Evolutionary conservation across 768 basidiomycete genomes (phyloP).

Genomic region (Fomitopsis serialis): DNA sequence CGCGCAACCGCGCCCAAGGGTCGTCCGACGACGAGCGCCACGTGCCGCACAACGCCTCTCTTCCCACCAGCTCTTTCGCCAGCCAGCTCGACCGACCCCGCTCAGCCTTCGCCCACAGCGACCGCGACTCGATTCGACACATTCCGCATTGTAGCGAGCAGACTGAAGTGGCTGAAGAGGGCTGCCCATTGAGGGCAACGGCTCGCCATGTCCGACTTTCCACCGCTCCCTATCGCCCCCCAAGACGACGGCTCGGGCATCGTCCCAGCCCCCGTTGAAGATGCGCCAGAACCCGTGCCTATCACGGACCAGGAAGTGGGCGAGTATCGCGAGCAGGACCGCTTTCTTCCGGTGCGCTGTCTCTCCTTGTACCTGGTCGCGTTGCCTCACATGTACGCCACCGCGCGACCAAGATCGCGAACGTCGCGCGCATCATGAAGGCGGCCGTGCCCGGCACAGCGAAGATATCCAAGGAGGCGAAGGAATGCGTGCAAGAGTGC

Average conservation of each 20-base stretch:
- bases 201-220: constrained; percentile 22
- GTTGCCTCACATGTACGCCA: not conserved
- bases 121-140: not conserved
- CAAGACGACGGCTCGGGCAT: constrained; percentile 33
- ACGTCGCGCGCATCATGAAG: constrained; percentile 98
- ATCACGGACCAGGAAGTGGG: constrained; percentile 92
- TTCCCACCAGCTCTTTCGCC: not conserved
- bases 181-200: not conserved
- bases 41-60: not conserved
- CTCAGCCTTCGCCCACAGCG: not conserved
- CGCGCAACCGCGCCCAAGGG: not conserved
- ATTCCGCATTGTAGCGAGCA: not conserved
- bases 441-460: constrained; percentile 81
- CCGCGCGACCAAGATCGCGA: constrained; percentile 70
- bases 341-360: constrained; percentile 79
- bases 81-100: not conserved
- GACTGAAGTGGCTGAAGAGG: not conserved
- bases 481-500: constrained; percentile 98
- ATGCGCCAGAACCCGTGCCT: constrained; percentile 53
- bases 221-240: constrained; percentile 31
- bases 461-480: constrained; percentile 97
- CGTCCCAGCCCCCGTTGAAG: constrained; percentile 21
- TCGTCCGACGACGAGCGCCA: not conserved
- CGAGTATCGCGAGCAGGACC: constrained; percentile 92
- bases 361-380: not conserved